Base-by-base conservation (phyloP, 2,329 filamentous ascomycete species). In the Fusarium anthophilum region DNA sequence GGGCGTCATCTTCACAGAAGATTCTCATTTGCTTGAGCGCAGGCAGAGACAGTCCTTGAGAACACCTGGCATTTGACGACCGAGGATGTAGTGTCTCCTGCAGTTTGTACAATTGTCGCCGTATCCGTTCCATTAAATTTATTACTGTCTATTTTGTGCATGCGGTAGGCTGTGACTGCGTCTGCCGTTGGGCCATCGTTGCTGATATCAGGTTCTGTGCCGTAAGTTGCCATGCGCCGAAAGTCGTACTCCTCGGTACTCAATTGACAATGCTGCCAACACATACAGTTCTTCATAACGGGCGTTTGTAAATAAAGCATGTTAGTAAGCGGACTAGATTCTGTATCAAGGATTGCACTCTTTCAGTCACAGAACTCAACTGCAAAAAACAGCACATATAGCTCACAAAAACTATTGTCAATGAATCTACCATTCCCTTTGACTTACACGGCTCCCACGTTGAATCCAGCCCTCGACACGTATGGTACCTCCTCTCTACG, bases 341-440 rank as follows among this genome's bases (percentile, higher is more conserved):
- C 13, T 6, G 14, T 35, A 15, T 3, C 32, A 15, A 35, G 1
- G 32, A 15, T 37, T 15, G 0, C 8, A 37, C 14, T 37, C 14
- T 37, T 0, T 17, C 3, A 37, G 7, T 15, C 1, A 37, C 8
- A 8, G 6, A 37, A 1, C 35, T 17, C 35, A 38, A 38, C 17
- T 38, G 0, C 35, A 17, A 17, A 37, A 37, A 38, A 6, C 2
- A 38, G 0, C 10, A 38, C 37, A 11, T 10, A 0, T 6, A 38
- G 37, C 9, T 6, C 17, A 20, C 10, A 20, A 12, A 12, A 2
- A 12, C 6, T 0, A 13, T 4, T 39, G 18, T 12, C 37, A 39
- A 13, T 5, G 0, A 22, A 39, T 20, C 11, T 1, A 12, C 7
- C 11, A 8, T 7, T 39, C 6, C 38, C 35, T 35, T 35, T 35